Base-by-base conservation (phyloP, 176 grass and related monocot species). In the Carex myosuroides region DNA sequence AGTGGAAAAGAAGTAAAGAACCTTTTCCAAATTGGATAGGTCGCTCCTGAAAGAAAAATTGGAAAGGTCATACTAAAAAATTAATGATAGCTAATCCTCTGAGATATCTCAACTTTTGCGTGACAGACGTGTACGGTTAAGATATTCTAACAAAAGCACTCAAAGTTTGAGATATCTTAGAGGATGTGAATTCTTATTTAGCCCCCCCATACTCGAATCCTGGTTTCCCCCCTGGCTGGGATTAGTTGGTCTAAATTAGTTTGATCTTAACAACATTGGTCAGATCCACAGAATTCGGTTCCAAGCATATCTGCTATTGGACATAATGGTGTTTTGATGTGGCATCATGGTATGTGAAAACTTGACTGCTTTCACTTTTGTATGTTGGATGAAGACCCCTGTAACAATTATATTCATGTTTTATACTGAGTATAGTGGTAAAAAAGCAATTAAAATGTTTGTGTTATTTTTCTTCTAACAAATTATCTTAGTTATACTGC, bases 241-340 rank as follows among this genome's bases (percentile, higher is more conserved):
- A 26, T 55, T 30, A 29, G 37, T 33, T 41, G 13, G 9, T 62
- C 24, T 66, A 74, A 77, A 33, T 82, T 85, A 60, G 20, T 61
- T 81, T 52, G 32, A 85, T 83, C 93, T 98, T 98, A 90, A 88
- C 78, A 11, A 74, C 74, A 41, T 90, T 24, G 84, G 64, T 86
- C 91, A 98, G 96, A 98, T 73, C 93, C 96, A 84, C 96, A 98
- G 44, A 95, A 91, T 46, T 87, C 81, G 50, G 58, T 88, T 76
- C 96, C 96, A 85, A 98, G 89, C 87, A 91, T 98, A 72, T 93
- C 92, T 85, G 91, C 86, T 22, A 80, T 98, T 86, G 95, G 95
- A 86, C 89, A 91, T 65, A 94, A 94, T 86, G 95, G 92, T 84
- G 80, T 94, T 76, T 84, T 95, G 89, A 64, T 98, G 46, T 98